These are phyloP conservation scores for Orychophragmus violaceus DNA, from an alignment of 345 rosid genomes.

Conservation along the genomic window DNA sequence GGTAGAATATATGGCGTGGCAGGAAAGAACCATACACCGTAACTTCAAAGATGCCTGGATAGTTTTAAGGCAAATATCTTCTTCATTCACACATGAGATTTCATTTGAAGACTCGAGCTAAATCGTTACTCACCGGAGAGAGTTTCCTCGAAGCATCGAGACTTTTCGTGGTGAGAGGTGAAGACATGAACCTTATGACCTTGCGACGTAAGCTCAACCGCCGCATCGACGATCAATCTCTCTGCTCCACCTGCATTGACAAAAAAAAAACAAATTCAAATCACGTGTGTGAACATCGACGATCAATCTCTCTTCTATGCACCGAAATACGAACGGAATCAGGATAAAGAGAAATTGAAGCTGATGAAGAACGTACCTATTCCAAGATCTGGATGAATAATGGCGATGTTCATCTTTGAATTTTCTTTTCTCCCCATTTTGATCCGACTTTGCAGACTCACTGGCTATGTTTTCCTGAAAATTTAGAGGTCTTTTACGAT, in stretches of 20 bases:
- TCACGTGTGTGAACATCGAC: background rate
- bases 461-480: background rate
- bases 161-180: slow-evolving; percentile 83
- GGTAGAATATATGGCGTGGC: slow-evolving; percentile 78
- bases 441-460: slow-evolving; percentile 11
- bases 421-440: slow-evolving; percentile 41
- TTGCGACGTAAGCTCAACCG: slow-evolving; percentile 68
- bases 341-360: background rate
- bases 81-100: too few species aligned
- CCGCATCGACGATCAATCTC: slow-evolving; percentile 91
- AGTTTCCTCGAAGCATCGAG: slow-evolving; percentile 91
- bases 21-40: slow-evolving; percentile 80
- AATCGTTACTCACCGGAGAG: slow-evolving; percentile 42
- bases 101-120: too few species aligned
- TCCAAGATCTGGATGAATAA: slow-evolving; percentile 91
- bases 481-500: background rate
- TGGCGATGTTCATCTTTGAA: slow-evolving; percentile 62
- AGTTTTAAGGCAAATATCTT: background rate
- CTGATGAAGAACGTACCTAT: slow-evolving; percentile 41
- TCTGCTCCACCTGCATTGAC: slow-evolving; percentile 77
- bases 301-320: background rate
- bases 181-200: slow-evolving; percentile 85
- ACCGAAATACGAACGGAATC: background rate
- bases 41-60: slow-evolving; percentile 70
- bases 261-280: background rate